Evolutionary conservation across 2,329 filamentous ascomycete species (phyloP), one percentile per base, ranked within the genome.

Genomic region (Hirsutella rhossiliensis): DNA sequence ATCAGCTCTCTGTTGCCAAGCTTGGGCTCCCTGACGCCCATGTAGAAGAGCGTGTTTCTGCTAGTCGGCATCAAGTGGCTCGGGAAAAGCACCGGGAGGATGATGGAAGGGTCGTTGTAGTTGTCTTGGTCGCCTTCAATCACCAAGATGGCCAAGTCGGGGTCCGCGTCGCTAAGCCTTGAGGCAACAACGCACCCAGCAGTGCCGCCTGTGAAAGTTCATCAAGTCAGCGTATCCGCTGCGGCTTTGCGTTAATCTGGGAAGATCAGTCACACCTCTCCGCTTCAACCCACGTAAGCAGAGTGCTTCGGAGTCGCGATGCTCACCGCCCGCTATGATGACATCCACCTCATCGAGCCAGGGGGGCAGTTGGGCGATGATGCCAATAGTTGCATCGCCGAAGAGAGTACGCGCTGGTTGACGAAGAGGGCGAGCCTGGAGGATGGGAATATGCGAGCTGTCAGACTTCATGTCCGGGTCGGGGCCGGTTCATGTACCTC

Each of bases 101-200:
- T 41, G n/a, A 61, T 48, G 12, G 47, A 48, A 0, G 53, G 52
- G 11, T 55, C 49, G 7, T 59, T 45, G 9, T 51, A 48, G 19
- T 58, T 59, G 41, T 56, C 54, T 17, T 40, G 47, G 4, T 58
- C 59, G 31, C 47, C 48, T 39, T 62, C 59, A 28, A 61, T 45
- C 20, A 61, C 31, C 3, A 54, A 47, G 8, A 60, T 55, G 1
- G 52, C 53, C 12, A 59, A 36, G n/a, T 38, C 42, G 1, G 58
- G 52, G 27, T 56, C 48, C 4, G 52, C 52, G 36, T 56, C 47
- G 5, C 56, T 51, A 0, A 61, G 48, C 4, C 58, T 48, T 4
- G 52, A 48, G 5, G 58, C 57, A 3, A 52, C 45, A 11, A 60
- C 49, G 27, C 56, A 57, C 19, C 53, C 56, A 4, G 54, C 48